These are phyloP conservation scores for Quercus lobata DNA, from an alignment of 331 rosid species.

Conservation along the genomic window DNA sequence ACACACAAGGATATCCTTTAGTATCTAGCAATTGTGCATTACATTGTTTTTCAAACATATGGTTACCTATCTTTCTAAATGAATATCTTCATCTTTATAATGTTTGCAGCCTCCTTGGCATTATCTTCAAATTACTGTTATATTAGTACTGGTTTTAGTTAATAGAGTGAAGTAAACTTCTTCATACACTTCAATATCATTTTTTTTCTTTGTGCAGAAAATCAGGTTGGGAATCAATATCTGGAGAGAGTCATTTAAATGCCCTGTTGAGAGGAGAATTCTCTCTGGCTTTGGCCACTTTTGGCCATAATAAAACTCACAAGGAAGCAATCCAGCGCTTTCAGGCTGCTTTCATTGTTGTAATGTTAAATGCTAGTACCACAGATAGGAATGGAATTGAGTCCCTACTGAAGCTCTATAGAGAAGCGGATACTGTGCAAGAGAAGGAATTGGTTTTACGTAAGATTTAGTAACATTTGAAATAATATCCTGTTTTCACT, in stretches of 20 bases:
- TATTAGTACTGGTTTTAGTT: neutral
- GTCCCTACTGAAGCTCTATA: neutral
- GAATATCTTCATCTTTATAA: neutral
- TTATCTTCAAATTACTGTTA: neutral
- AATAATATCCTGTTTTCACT: neutral
- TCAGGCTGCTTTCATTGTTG: constrained; percentile 46
- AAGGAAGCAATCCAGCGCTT: too few relatives aligned
- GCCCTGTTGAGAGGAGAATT: too few relatives aligned
- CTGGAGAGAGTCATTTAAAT: too few relatives aligned
- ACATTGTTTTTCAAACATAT: neutral
- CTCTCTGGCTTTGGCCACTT: too few relatives aligned
- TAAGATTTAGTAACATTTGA: constrained; percentile 20
- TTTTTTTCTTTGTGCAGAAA: neutral
- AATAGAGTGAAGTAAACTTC: neutral
- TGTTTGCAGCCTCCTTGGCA: constrained; percentile 2
- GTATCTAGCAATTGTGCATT: neutral
- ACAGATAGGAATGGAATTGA: neutral
- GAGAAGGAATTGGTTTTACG: constrained; percentile 48
- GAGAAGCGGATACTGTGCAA: constrained; percentile 39
- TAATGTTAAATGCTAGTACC: constrained; percentile 43
- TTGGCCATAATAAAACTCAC: too few relatives aligned
- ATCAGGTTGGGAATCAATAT: too few relatives aligned
- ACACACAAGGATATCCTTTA: neutral
- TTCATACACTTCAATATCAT: neutral
- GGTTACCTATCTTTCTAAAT: neutral